Conservation (phyloP, 352 stramenopile genomes). For the Aphanomyces invadans region DNA sequence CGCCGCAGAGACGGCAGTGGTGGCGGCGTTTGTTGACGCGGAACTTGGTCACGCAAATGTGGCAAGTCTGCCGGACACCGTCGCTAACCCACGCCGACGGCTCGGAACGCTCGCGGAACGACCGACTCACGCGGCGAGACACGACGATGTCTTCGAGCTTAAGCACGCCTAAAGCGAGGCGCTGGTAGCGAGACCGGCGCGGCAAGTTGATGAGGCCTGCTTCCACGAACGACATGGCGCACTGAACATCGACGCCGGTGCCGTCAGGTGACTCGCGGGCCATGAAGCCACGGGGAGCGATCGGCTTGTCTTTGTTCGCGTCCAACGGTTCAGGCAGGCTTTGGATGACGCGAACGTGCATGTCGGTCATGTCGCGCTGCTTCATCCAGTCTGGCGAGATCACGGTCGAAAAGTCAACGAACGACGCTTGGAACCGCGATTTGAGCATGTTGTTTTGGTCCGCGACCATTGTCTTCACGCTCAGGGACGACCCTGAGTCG, state of each 20-base stretch:
- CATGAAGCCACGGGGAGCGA: constrained; percentile 56
- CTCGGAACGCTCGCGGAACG: constrained; percentile 33
- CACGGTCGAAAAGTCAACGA: constrained; percentile 69
- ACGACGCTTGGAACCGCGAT: constrained; percentile 51
- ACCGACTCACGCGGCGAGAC: constrained; percentile 58
- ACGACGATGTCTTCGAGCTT: constrained; percentile 66
- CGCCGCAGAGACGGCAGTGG: constrained; percentile 67
- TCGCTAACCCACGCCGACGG: constrained; percentile 52
- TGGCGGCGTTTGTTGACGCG: constrained; percentile 59
- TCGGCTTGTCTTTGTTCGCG: constrained; percentile 31
- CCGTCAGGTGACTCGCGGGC: constrained; percentile 34
- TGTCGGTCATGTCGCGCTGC: constrained; percentile 31
- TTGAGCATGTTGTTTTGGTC: constrained; percentile 66
- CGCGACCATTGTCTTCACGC: constrained; percentile 60
- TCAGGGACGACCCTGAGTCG: constrained; percentile 48
- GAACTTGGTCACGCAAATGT: constrained; percentile 59
- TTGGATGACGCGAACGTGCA: constrained; percentile 65
- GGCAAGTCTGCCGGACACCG: constrained; percentile 46
- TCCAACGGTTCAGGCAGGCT: constrained; percentile 51
- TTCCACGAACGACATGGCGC: constrained; percentile 65
- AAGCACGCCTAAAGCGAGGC: constrained; percentile 46
- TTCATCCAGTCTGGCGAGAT: constrained; percentile 72
- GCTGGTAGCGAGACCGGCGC: constrained; percentile 42
- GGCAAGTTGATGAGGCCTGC: constrained; percentile 46
- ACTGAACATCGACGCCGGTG: constrained; percentile 58